phyloP scores from a whole-genome alignment of 495 filamentous ascomycete species.

The Hypoxylon trugodes region DNA sequence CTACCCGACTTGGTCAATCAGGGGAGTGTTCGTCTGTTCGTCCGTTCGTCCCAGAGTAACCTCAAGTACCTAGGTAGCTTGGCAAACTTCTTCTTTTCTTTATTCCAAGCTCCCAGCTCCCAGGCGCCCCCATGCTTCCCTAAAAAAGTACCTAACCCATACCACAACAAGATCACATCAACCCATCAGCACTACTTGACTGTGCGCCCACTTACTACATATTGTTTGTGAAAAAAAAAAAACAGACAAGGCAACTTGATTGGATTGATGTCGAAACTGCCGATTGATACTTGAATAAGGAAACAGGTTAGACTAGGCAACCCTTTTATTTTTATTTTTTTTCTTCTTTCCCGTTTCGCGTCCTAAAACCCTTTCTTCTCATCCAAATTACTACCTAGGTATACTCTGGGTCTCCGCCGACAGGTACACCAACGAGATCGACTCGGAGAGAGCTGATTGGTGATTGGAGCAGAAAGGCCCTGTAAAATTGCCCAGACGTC shows the following conservation, averaged over 20 bases:
- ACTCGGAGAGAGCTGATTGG: slow-evolving; percentile 24
- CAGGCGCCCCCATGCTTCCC: no score
- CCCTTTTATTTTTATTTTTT: not conserved
- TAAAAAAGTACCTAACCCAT: no score
- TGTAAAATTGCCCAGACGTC: slow-evolving; percentile 21
- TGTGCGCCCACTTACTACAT: not conserved
- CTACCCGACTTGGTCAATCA: not conserved
- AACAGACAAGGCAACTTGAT: slow-evolving; percentile 3
- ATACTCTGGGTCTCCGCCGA: slow-evolving; percentile 3
- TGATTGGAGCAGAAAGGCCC: slow-evolving; percentile 3
- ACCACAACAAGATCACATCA: slow-evolving; percentile 9
- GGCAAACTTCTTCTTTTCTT: slow-evolving; percentile 33
- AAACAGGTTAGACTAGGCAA: slow-evolving; percentile 1
- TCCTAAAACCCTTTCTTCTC: not conserved
- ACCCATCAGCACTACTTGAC: slow-evolving; percentile 1
- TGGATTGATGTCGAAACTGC: slow-evolving; percentile 15
- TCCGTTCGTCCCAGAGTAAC: no score
- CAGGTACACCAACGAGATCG: slow-evolving; percentile 7
- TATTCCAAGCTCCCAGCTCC: no score
- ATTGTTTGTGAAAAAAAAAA: no score
- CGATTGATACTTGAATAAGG: slow-evolving; percentile 28
- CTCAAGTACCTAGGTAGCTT: slow-evolving; percentile 9
- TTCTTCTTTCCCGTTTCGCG: slow-evolving; percentile 3
- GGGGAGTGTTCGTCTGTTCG: no score
- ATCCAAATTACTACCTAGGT: slow-evolving; percentile 2